A percentile compares a stretch with the other conserved stretches of the same genome.
Conservation (phyloP, 2,329 filamentous ascomycete species). For the Penicillium sp. region DNA sequence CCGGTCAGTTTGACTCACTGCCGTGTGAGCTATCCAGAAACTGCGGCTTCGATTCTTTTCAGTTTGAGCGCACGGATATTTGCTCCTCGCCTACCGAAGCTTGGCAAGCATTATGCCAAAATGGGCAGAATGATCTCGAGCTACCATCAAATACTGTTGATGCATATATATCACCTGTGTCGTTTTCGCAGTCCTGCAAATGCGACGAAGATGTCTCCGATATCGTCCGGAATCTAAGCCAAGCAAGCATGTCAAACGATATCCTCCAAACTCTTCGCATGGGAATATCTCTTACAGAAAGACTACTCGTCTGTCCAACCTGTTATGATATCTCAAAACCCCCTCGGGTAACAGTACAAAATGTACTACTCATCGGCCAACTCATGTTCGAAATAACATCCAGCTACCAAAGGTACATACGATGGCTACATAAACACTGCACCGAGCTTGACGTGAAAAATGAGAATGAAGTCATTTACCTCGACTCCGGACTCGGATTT, state of each 20-base stretch:
- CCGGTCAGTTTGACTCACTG: constrained; percentile 13
- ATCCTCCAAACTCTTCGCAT: constrained; percentile 20
- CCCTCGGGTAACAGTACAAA: constrained; percentile 29
- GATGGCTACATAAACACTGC: constrained; percentile 26
- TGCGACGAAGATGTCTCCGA: constrained; percentile 24
- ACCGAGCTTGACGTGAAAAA: constrained; percentile 9
- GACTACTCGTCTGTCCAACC: constrained; percentile 23
- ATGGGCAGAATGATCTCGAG: neutral
- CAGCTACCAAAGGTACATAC: constrained; percentile 27
- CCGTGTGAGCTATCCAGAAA: constrained; percentile 16
- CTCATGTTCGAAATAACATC: constrained; percentile 28
- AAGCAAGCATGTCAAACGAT: constrained; percentile 18
- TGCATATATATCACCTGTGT: constrained; percentile 14
- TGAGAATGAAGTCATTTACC: constrained; percentile 8
- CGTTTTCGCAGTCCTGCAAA: constrained; percentile 21
- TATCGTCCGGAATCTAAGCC: constrained; percentile 18
- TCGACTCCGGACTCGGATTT: constrained; percentile 11
- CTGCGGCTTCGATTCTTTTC: constrained; percentile 23
- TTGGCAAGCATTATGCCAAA: constrained; percentile 5
- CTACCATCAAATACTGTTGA: constrained; percentile 2
- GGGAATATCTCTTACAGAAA: constrained; percentile 17
- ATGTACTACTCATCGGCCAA: constrained; percentile 30
- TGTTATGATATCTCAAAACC: constrained; percentile 33
- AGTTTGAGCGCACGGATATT: constrained; percentile 15
- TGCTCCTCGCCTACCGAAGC: constrained; percentile 18